A percentile compares a stretch with the other conserved stretches of the same genome.
phyloP scores from a whole-genome alignment of 2,329 filamentous ascomycete species.

The Aschersonia sp. region DNA sequence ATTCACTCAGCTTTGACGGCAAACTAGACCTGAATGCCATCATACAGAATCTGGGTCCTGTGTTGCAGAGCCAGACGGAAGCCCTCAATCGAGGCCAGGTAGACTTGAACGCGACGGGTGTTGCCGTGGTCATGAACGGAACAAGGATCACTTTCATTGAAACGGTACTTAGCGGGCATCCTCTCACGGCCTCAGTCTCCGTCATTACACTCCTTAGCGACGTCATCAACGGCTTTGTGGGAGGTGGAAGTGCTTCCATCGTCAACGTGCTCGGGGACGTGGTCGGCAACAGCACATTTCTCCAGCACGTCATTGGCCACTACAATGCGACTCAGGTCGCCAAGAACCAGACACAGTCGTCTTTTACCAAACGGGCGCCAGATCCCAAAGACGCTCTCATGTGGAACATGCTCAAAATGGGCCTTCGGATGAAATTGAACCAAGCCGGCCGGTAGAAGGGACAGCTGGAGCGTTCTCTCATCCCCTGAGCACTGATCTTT shows the following conservation, averaged over 20 bases:
- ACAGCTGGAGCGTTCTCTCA: background rate
- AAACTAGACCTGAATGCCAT: slow-evolving; percentile 24
- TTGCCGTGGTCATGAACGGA: slow-evolving; percentile 25
- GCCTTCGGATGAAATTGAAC: slow-evolving; percentile 3
- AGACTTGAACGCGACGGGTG: slow-evolving; percentile 24
- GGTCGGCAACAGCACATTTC: slow-evolving; percentile 23
- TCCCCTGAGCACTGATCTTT: background rate
- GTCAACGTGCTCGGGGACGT: slow-evolving; percentile 20
- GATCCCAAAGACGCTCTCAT: slow-evolving; percentile 3
- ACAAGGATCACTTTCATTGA: slow-evolving; percentile 29
- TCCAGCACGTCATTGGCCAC: slow-evolving; percentile 20
- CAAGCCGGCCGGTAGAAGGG: background rate
- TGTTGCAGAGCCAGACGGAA: slow-evolving; percentile 21
- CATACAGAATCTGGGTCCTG: slow-evolving; percentile 23
- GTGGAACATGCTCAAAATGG: slow-evolving; percentile 5
- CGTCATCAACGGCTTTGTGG: slow-evolving; percentile 20
- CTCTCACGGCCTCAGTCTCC: slow-evolving; percentile 18
- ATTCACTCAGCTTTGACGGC: slow-evolving; percentile 23
- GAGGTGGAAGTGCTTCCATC: slow-evolving; percentile 13
- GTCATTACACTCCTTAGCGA: slow-evolving; percentile 23
- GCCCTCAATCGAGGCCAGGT: slow-evolving; percentile 24
- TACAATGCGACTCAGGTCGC: slow-evolving; percentile 13
- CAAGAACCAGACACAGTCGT: background rate
- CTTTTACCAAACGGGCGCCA: background rate
- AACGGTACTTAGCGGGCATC: slow-evolving; percentile 23